These are phyloP conservation scores for Backusella sp. DNA, from an alignment of 192 early-diverging fungal species.

Conservation along the genomic window DNA sequence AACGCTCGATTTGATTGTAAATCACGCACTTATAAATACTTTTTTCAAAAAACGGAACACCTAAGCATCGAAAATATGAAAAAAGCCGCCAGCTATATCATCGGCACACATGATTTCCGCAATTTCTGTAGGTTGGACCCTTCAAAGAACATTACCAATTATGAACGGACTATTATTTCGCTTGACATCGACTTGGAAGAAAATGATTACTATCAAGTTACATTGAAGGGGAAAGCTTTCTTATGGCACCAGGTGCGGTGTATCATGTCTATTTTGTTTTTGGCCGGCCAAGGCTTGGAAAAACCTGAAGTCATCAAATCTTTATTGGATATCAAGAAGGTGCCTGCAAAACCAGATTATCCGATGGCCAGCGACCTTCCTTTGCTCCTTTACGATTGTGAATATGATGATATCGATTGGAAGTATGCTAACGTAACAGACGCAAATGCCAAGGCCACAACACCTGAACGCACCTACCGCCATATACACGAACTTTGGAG, in stretches of 20 bases:
- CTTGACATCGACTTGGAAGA: conserved; percentile 56
- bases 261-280: conserved; percentile 88
- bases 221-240: conserved; percentile 84
- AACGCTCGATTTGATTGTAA: conserved; percentile 86
- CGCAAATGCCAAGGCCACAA: conserved; percentile 25
- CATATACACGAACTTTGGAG: conserved; percentile 51
- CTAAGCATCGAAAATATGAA: conserved; percentile 80
- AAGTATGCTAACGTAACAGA: conserved; percentile 40
- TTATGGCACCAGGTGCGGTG: conserved; percentile 98
- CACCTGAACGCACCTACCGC: conserved; percentile 38
- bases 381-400: conserved; percentile 87
- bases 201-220: conserved; percentile 59
- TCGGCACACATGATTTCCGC: conserved; percentile 90
- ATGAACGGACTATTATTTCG: conserved; percentile 71
- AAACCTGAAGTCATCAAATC: conserved; percentile 62
- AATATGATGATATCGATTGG: conserved; percentile 66
- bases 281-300: conserved; percentile 83
- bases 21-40: conserved; percentile 88
- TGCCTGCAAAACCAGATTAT: conserved; percentile 79
- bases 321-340: conserved; percentile 64
- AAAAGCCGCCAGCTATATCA: conserved; percentile 62
- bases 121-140: conserved; percentile 96
- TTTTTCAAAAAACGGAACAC: conserved; percentile 63
- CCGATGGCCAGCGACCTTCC: conserved; percentile 89
- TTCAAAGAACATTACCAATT: conserved; percentile 76